Base-by-base conservation (phyloP, 192 early-diverging fungal genomes). In the Coemansia sp. region DNA sequence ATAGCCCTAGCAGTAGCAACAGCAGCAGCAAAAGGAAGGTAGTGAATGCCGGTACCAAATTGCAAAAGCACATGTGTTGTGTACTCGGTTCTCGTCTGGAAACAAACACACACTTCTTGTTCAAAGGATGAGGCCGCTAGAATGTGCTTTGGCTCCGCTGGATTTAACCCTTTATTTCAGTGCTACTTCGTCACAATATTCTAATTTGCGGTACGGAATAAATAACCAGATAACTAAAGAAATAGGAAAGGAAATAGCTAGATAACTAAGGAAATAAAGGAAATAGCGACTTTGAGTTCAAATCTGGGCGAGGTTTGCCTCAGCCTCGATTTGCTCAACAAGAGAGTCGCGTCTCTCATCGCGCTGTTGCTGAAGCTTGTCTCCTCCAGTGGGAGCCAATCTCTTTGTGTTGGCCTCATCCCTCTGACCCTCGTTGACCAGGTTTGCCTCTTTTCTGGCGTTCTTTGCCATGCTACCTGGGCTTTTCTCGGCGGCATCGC, bases 361-460 rank as follows among this genome's bases (percentile, higher is more conserved):
- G 18, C 59, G 44, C 45, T 67, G 65, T 65, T 73, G 71, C 60
- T 56, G 49, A 33, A 58, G 61, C 72, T 74, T 74, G 66, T 60
- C 64, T 21, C 8, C 64, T 16, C 8, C 35, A 3, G 57, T 35
- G 16, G 57, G 18, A 20, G 16, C 46, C 51, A 34, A 55, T 34
- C 39, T 45, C 26, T 60, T 44, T 3, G 16, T 48, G 5, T 60
- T 21, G 34, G 43, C 48, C 36, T 66, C 63, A 34, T 45, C 6
- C 51, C 33, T 67, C 52, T 33, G 20, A 36, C 33, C 15, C 35
- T 59, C 57, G 16, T 36, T 59, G 57, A 4, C 51, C 10, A 8
- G 1, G 15, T 64, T 33, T 26, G 48, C 36, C 7, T 64, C 45
- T 3, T 53, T 49, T 7, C 11, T 53, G 8, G 48, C 34, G 15